Percentiles rank a stretch among this genome's conserved stretches.
These are phyloP conservation scores for Sclerotinia sclerotiorum DNA, from an alignment of 2,329 filamentous ascomycete genomes.

Conservation along the genomic window DNA sequence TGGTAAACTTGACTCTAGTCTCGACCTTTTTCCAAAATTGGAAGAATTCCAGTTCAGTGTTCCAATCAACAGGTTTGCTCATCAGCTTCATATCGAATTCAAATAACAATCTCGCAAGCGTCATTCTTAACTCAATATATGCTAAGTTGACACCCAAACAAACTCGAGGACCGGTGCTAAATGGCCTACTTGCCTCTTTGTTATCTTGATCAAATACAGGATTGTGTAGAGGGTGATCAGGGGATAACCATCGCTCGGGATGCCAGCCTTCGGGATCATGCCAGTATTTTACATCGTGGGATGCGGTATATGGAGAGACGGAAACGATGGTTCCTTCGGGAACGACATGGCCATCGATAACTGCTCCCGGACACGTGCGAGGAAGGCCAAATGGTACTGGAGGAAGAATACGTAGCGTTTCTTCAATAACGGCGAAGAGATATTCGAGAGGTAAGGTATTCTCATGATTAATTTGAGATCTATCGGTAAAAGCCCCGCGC, in stretches of 20 bases:
- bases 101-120: not conserved
- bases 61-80: not conserved
- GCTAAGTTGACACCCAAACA: slow-evolving; percentile 10
- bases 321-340: slow-evolving; percentile 8
- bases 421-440: slow-evolving; percentile 44
- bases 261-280: slow-evolving; percentile 10
- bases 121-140: slow-evolving; percentile 12
- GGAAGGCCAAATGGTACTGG: slow-evolving; percentile 15
- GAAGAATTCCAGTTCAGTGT: not conserved
- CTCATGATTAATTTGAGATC: not conserved
- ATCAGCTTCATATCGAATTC: slow-evolving; percentile 1
- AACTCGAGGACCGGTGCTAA: slow-evolving; percentile 3
- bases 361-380: slow-evolving; percentile 1
- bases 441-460: slow-evolving; percentile 11
- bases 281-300: not conserved
- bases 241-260: slow-evolving; percentile 2
- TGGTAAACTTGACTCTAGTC: slow-evolving; percentile 10
- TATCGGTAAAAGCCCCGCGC: slow-evolving; percentile 8
- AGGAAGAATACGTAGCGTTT: slow-evolving; percentile 19
- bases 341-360: slow-evolving; percentile 2
- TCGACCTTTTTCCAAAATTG: slow-evolving; percentile 1
- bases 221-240: not conserved
- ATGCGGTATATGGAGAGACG: slow-evolving; percentile 4
- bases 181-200: slow-evolving; percentile 2
- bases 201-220: slow-evolving; percentile 1